phyloP scores from a whole-genome alignment of 1,139 yeast species.

The Ogataea hybrid region DNA sequence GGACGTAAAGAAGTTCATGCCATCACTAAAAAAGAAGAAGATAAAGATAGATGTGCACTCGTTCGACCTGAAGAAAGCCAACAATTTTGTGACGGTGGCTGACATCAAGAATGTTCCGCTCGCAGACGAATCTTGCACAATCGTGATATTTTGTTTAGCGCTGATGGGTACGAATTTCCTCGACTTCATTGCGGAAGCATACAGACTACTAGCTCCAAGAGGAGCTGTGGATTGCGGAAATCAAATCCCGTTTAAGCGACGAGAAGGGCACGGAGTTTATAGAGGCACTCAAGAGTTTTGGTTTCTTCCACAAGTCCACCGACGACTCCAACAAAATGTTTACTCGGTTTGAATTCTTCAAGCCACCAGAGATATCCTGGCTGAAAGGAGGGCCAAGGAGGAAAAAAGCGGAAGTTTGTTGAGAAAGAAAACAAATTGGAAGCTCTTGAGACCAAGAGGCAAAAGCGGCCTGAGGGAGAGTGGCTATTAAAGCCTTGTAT shows the following conservation, averaged over 20 bases:
- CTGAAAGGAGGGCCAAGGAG: conserved; percentile 62
- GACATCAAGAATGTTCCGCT: conserved; percentile 91
- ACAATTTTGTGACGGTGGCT: conserved; percentile 89
- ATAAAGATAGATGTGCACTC: conserved; percentile 70
- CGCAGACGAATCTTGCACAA: conserved; percentile 69
- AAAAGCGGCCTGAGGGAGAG: conserved; percentile 68
- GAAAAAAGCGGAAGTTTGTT: conserved; percentile 68
- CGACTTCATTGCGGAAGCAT: conserved; percentile 88
- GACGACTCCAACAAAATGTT: conserved; percentile 93
- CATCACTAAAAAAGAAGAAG: conserved; percentile 33
- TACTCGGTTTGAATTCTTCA: conserved; percentile 88
- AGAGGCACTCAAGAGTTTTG: conserved; percentile 68
- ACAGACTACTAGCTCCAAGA: conserved; percentile 79
- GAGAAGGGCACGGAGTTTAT: conserved; percentile 71
- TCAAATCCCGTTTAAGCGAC: conserved; percentile 85
- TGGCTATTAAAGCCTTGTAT: conserved; percentile 95
- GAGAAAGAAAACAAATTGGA: conserved; percentile 60
- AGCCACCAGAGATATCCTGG: conserved; percentile 72
- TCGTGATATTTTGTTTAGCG: conserved; percentile 89
- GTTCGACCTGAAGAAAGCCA: conserved; percentile 85
- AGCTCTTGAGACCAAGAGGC: conserved; percentile 56
- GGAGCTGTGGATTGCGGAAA: conserved; percentile 98
- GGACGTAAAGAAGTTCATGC: conserved; percentile 45
- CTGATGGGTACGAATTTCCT: conserved; percentile 96
- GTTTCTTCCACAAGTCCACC: conserved; percentile 84